Conservation (phyloP, 805 yeast genomes). For the Starmerella stellata region DNA sequence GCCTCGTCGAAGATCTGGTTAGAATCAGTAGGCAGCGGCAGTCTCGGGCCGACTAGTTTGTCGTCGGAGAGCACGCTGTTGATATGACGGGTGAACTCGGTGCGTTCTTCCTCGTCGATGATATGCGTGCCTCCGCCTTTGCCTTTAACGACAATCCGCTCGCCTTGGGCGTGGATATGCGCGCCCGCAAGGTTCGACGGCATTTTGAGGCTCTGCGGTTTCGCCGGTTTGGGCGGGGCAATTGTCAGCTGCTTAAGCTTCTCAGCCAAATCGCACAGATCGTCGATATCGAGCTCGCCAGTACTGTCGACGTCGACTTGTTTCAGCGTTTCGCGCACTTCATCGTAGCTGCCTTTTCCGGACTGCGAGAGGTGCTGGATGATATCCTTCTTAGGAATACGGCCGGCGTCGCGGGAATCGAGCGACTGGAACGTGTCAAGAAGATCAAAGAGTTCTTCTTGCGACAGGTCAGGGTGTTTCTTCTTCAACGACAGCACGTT, state of each 20-base stretch:
- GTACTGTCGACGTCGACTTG: conserved; percentile 86
- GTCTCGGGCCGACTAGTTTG: conserved; percentile 57
- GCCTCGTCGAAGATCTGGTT: conserved; percentile 95
- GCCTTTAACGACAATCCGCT: conserved; percentile 64
- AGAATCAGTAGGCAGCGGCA: conserved; percentile 84
- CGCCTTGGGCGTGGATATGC: conserved; percentile 18
- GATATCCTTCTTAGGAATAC: conserved; percentile 80
- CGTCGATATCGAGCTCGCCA: conserved; percentile 92
- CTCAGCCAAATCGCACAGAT: conserved; percentile 68
- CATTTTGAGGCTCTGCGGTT: conserved; percentile 17
- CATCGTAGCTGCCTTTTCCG: conserved; percentile 75
- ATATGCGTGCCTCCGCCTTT: conserved; percentile 90
- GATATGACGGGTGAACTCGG: conserved; percentile 90
- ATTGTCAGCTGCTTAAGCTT: conserved; percentile 35
- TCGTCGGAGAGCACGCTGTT: conserved; percentile 85
- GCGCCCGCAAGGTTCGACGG: conserved; percentile 15
- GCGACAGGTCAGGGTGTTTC: conserved; percentile 70
- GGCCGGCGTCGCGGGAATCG: conserved; percentile 83
- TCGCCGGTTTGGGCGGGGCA: conserved; percentile 10
- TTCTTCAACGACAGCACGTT: conserved; percentile 50
- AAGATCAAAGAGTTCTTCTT: conserved; percentile 67
- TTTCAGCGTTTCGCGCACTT: conserved; percentile 83
- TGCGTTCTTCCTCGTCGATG: conserved; percentile 89
- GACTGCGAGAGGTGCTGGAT: conserved; percentile 62
- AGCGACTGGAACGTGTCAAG: conserved; percentile 66